phyloP scores from a whole-genome alignment of 768 basidiomycete species.

The Termitomyces sp. region DNA sequence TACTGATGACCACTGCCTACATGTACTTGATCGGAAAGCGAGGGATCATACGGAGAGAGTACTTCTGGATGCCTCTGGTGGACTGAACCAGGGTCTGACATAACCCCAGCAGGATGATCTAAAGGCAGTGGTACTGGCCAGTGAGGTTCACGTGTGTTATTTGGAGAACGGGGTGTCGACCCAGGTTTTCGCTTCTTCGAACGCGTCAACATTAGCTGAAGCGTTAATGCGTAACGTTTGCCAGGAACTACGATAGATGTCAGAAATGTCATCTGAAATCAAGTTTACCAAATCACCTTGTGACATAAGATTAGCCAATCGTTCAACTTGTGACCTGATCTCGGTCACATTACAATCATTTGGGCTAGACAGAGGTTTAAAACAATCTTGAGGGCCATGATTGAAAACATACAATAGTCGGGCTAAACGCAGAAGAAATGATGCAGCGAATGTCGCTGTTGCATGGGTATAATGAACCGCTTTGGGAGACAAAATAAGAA shows the following conservation, averaged over 20 bases:
- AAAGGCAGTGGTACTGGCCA: constrained; percentile 42
- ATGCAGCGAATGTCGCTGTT: constrained; percentile 90
- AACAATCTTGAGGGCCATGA: neutral
- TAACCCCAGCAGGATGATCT: constrained; percentile 30
- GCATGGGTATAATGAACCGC: constrained; percentile 91
- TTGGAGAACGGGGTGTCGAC: constrained; percentile 59
- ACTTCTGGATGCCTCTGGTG: constrained; percentile 41
- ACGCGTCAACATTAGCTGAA: constrained; percentile 85
- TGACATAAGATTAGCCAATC: constrained; percentile 68
- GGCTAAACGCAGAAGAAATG: constrained; percentile 80
- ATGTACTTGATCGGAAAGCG: constrained; percentile 28
- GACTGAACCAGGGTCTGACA: constrained; percentile 21
- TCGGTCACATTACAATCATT: constrained; percentile 74
- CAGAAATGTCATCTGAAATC: neutral
- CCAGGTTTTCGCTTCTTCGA: constrained; percentile 55
- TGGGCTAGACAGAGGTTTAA: constrained; percentile 47
- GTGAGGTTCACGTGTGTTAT: constrained; percentile 49
- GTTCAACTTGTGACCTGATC: constrained; percentile 74
- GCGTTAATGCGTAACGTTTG: constrained; percentile 85
- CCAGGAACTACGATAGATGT: constrained; percentile 64
- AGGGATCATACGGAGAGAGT: constrained; percentile 51
- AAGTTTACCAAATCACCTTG: constrained; percentile 50
- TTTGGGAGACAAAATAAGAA: constrained; percentile 20
- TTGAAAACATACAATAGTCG: constrained; percentile 70
- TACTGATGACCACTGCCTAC: constrained; percentile 20